phyloP scores from a whole-genome alignment of 2,329 filamentous ascomycete genomes.

The Microthyrium microscopicum region DNA sequence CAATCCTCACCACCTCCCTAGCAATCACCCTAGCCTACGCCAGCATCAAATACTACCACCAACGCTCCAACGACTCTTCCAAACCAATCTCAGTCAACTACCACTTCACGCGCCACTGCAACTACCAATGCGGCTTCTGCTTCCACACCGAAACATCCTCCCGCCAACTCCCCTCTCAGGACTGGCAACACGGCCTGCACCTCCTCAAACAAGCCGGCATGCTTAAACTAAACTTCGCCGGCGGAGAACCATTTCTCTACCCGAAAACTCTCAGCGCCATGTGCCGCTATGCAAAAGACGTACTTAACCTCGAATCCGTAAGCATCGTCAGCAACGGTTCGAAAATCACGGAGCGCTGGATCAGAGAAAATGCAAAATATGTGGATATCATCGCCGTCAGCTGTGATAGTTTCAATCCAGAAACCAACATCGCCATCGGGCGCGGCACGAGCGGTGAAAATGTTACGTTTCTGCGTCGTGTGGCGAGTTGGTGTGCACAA shows the following conservation, averaged over 20 bases:
- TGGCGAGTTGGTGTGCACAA: slow-evolving; percentile 29
- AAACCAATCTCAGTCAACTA: slow-evolving; percentile 33
- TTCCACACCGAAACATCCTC: slow-evolving; percentile 39
- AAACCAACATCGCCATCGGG: slow-evolving; percentile 35
- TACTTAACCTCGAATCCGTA: slow-evolving; percentile 32
- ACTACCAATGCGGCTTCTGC: slow-evolving; percentile 36
- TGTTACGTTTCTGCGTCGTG: slow-evolving; percentile 26
- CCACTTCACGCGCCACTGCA: slow-evolving; percentile 30
- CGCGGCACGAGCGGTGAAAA: slow-evolving; percentile 30
- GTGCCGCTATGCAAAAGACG: slow-evolving; percentile 31
- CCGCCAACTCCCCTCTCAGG: slow-evolving; percentile 22
- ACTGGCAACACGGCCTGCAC: slow-evolving; percentile 28
- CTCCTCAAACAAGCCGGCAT: slow-evolving; percentile 35
- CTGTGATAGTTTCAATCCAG: slow-evolving; percentile 36
- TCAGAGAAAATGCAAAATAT: slow-evolving; percentile 25
- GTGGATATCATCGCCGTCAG: slow-evolving; percentile 39
- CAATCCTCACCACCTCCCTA: too few species aligned
- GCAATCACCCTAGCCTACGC: too few species aligned
- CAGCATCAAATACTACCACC: too few species aligned
- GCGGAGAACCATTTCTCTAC: slow-evolving; percentile 39
- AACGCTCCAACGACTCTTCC: too few species aligned
- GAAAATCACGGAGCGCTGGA: slow-evolving; percentile 26
- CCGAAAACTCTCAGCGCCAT: slow-evolving; percentile 27
- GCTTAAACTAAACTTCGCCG: slow-evolving; percentile 39
- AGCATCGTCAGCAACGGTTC: slow-evolving; percentile 39